phyloP scores from a whole-genome alignment of 371 early-diverging fungal species.

The Rhizopus sp. region DNA sequence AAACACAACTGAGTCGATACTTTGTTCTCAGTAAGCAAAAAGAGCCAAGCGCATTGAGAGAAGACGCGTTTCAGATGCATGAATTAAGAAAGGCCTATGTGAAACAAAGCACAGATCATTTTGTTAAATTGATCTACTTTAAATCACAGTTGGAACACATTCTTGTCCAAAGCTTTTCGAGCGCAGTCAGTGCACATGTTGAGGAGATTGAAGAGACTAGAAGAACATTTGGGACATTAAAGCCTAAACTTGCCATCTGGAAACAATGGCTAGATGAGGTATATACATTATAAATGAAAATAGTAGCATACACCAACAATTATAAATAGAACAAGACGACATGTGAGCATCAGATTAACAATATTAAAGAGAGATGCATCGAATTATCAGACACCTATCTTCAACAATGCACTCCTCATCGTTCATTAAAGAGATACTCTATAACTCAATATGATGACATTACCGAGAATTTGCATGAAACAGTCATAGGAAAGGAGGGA shows the following conservation, averaged over 20 bases:
- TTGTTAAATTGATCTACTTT: slow-evolving; percentile 45
- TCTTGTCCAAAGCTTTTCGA: slow-evolving; percentile 42
- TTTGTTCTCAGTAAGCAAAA: slow-evolving; percentile 61
- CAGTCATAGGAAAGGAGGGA: slow-evolving; percentile 35
- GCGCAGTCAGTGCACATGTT: slow-evolving; percentile 39
- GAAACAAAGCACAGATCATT: slow-evolving; percentile 50
- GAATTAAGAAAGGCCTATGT: slow-evolving; percentile 69
- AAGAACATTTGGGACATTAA: no score
- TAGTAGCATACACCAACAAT: no score
- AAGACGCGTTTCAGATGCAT: slow-evolving; percentile 70
- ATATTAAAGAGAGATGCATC: no score
- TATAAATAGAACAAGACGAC: slow-evolving; percentile 41
- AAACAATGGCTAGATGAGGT: slow-evolving; percentile 43
- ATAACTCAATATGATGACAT: no score
- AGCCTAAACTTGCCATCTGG: slow-evolving; percentile 37
- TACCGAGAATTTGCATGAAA: slow-evolving; percentile 1
- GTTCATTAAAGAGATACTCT: no score
- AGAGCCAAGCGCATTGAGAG: slow-evolving; percentile 65
- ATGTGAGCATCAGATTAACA: slow-evolving; percentile 41
- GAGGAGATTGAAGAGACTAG: slow-evolving; percentile 43
- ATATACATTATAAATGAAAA: no score
- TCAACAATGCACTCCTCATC: no score
- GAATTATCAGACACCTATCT: no score
- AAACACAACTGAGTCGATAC: slow-evolving; percentile 62
- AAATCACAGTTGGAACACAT: slow-evolving; percentile 44